A percentile compares a stretch with the other conserved stretches of the same genome.
These are phyloP conservation scores for Cercospora brassicicola DNA, from an alignment of 2,329 filamentous ascomycete species.

Conservation along the genomic window DNA sequence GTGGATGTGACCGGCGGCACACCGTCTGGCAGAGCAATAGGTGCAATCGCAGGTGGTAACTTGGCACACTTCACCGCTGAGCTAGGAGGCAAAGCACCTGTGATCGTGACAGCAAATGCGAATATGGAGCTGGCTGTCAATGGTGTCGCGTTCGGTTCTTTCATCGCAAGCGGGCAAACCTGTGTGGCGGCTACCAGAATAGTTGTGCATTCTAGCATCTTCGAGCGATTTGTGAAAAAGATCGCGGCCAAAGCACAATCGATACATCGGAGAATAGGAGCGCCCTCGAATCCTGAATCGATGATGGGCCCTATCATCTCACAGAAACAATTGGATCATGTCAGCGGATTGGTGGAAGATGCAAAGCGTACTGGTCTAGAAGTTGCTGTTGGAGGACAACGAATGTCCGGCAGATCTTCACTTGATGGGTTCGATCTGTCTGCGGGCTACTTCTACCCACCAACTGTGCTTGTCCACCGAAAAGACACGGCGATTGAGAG, in stretches of 20 bases:
- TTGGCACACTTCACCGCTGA: conserved; percentile 61
- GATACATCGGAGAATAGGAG: conserved; percentile 64
- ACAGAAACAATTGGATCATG: conserved; percentile 59
- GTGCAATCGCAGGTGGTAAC: conserved; percentile 63
- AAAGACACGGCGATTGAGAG: conserved; percentile 28
- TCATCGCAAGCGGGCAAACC: conserved; percentile 61
- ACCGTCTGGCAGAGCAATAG: conserved; percentile 68
- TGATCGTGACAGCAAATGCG: conserved; percentile 55
- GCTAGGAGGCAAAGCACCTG: conserved; percentile 60
- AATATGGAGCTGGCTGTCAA: conserved; percentile 50
- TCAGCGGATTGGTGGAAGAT: conserved; percentile 65
- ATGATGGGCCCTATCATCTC: conserved; percentile 68
- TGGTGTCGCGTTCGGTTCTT: conserved; percentile 58
- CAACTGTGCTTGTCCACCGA: conserved; percentile 41
- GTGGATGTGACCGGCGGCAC: conserved; percentile 77
- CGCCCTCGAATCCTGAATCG: conserved; percentile 68
- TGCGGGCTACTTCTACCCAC: conserved; percentile 53
- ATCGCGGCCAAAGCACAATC: conserved; percentile 62
- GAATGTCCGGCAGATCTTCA: conserved; percentile 50
- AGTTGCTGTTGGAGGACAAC: conserved; percentile 46
- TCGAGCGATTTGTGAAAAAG: conserved; percentile 60
- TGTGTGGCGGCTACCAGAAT: conserved; percentile 58
- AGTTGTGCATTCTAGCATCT: conserved; percentile 51
- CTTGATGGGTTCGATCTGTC: conserved; percentile 56
- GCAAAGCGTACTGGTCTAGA: conserved; percentile 60